Percentiles rank a stretch among this genome's conserved stretches.
Conservation (phyloP, 495 filamentous ascomycete genomes). For the Aspergillus mulundensis region DNA sequence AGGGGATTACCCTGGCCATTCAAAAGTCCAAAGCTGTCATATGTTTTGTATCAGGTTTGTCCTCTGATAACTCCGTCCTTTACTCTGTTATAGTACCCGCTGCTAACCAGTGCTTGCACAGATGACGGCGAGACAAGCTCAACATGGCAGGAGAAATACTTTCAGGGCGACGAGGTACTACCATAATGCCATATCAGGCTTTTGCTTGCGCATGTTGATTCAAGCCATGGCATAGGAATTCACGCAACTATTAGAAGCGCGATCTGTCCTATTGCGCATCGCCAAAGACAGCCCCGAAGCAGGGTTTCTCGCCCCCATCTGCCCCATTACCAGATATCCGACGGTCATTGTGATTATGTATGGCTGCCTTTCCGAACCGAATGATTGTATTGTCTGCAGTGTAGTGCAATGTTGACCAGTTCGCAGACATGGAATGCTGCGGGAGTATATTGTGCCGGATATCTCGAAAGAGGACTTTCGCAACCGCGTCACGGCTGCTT, state of each 20-base stretch:
- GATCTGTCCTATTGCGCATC: slow-evolving; percentile 66
- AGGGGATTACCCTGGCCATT: slow-evolving; percentile 72
- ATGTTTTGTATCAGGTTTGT: slow-evolving; percentile 65
- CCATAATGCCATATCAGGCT: not conserved
- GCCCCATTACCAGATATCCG: slow-evolving; percentile 67
- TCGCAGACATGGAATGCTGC: slow-evolving; percentile 54
- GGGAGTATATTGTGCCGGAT: slow-evolving; percentile 61
- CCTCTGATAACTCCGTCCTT: not conserved
- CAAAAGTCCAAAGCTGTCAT: slow-evolving; percentile 59
- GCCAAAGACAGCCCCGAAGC: slow-evolving; percentile 71
- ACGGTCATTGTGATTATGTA: slow-evolving; percentile 74
- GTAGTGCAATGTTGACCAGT: slow-evolving; percentile 6
- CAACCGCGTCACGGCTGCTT: slow-evolving; percentile 39
- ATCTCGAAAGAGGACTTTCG: slow-evolving; percentile 58
- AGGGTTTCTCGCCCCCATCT: slow-evolving; percentile 73
- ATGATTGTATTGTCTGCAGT: not conserved
- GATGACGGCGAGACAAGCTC: slow-evolving; percentile 63
- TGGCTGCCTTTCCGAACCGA: slow-evolving; percentile 19
- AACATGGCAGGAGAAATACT: slow-evolving; percentile 73
- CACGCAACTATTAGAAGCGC: slow-evolving; percentile 44
- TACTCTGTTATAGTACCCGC: not conserved
- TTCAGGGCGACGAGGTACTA: slow-evolving; percentile 52
- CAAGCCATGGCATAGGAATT: slow-evolving; percentile 28
- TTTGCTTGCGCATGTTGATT: not conserved
- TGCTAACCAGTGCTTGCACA: slow-evolving; percentile 24